phyloP scores from a whole-genome alignment of 441 rosid genomes.

The Capsella rubella region DNA sequence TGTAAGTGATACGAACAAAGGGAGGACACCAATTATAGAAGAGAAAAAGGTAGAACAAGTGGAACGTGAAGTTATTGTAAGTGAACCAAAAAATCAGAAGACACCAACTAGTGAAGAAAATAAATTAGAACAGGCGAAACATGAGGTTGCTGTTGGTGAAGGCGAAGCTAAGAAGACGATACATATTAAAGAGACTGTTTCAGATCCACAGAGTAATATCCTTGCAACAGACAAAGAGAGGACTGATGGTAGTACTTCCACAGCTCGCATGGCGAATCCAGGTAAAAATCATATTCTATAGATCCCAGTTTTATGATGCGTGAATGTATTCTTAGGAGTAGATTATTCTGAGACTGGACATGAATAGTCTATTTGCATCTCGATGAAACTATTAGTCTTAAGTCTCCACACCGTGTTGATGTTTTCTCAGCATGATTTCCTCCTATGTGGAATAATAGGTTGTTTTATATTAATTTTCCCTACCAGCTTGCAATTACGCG shows the following conservation, averaged over 20 bases:
- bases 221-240: conserved; percentile 31
- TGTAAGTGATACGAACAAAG: conserved; percentile 29
- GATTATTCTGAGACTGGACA: conserved; percentile 27
- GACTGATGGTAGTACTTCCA: conserved; percentile 34
- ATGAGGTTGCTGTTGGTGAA: conserved; percentile 37
- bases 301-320: conserved; percentile 16
- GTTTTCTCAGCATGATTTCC: conserved; percentile 6
- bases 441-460: conserved; percentile 17
- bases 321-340: conserved; percentile 24
- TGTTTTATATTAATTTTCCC: conserved; percentile 2
- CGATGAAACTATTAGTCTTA: conserved; percentile 2
- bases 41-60: conserved; percentile 17
- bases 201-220: conserved; percentile 23
- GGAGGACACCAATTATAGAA: conserved; percentile 31
- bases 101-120: conserved; percentile 26
- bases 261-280: conserved; percentile 24
- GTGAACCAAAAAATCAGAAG: conserved; percentile 24
- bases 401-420: background rate
- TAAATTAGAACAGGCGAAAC: conserved; percentile 32
- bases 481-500: conserved; percentile 74
- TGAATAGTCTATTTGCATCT: conserved; percentile 11
- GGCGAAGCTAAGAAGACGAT: conserved; percentile 18
- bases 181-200: conserved; percentile 21
- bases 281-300: conserved; percentile 23
- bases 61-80: conserved; percentile 29